phyloP scores from a whole-genome alignment of 768 basidiomycete species.

The Boletus sp. region DNA sequence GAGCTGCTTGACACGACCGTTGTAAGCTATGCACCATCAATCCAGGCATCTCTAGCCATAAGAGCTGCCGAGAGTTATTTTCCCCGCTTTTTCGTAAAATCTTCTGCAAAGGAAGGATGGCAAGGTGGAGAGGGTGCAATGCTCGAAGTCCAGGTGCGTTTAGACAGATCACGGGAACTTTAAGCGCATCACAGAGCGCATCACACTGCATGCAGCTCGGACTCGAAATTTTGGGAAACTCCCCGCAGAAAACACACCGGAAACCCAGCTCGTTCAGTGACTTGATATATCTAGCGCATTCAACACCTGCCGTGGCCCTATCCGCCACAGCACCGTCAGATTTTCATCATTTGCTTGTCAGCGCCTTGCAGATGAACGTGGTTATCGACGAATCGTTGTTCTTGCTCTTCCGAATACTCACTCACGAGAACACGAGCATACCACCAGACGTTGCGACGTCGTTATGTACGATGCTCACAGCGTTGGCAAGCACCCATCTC shows the following conservation, averaged over 20 bases:
- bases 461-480: slow-evolving; percentile 48
- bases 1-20: slow-evolving; percentile 37
- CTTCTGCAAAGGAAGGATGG: slow-evolving; percentile 34
- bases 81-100: slow-evolving; percentile 41
- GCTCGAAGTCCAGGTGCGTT: slow-evolving; percentile 39
- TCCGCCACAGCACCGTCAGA: slow-evolving; percentile 14
- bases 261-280: slow-evolving; percentile 27
- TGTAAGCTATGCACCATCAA: slow-evolving; percentile 33
- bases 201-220: slow-evolving; percentile 23
- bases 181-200: too few species aligned
- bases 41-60: slow-evolving; percentile 45
- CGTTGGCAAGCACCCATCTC: slow-evolving; percentile 59
- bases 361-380: slow-evolving; percentile 50
- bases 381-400: slow-evolving; percentile 61
- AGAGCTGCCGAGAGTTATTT: slow-evolving; percentile 43
- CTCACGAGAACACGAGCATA: slow-evolving; percentile 18
- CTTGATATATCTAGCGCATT: slow-evolving; percentile 25
- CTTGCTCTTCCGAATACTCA: slow-evolving; percentile 40
- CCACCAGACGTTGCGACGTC: slow-evolving; percentile 46
- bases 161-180: neutral
- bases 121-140: slow-evolving; percentile 40
- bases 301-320: slow-evolving; percentile 13
- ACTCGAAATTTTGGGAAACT: slow-evolving; percentile 33
- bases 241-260: slow-evolving; percentile 1
- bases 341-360: slow-evolving; percentile 42